Evolutionary conservation across 306 rosid species (phyloP), one percentile per base, ranked within the genome.

Genomic region (Lablab purpureus): DNA sequence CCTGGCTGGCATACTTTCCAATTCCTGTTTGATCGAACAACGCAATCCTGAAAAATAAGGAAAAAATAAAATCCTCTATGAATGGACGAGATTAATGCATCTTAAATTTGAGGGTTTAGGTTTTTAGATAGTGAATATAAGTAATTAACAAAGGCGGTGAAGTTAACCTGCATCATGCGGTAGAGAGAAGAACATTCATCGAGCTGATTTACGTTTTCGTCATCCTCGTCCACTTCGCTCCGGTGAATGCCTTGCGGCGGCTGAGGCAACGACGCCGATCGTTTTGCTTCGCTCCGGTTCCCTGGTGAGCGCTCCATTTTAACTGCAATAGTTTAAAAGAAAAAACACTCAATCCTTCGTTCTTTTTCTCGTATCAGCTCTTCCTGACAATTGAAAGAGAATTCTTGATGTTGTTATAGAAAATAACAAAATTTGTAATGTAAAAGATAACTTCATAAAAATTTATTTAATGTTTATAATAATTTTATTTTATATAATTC

Each of bases 1-100:
- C 97, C 94, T 40, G 10, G 36, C 54, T 94, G 98, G 67, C 98
- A 94, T 79, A 84, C 74, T 82, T 92, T 94, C 97, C 97, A 94
- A 47, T 90, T 83, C 84, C 97, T 87, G 81, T 89, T 75, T 18
- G 82, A 77, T 28, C 91, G 85, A 30, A 84, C 84, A 66, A 94
- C 80, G 64, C 98, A 94, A 50, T 94, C 97, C 97, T 94, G 90
- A 60, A 50, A 83, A 36, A 63, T 6, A 64, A n/a, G 8, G 11
- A 27, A n/a, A 30, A 34, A 1, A 75, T n/a, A 27, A 46, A 45
- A 30, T 69, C 23, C 49, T 34, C 54, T 4, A 50, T 22, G 27
- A 75, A 73, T 56, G 22, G 5, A 12, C 5, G 45, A 51, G 10
- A 14, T 2, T 8, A 40, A 64, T 23, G 28, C 37, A 62, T 70